Conservation (phyloP, 140 eudicot species). For the Anethum foeniculum region DNA sequence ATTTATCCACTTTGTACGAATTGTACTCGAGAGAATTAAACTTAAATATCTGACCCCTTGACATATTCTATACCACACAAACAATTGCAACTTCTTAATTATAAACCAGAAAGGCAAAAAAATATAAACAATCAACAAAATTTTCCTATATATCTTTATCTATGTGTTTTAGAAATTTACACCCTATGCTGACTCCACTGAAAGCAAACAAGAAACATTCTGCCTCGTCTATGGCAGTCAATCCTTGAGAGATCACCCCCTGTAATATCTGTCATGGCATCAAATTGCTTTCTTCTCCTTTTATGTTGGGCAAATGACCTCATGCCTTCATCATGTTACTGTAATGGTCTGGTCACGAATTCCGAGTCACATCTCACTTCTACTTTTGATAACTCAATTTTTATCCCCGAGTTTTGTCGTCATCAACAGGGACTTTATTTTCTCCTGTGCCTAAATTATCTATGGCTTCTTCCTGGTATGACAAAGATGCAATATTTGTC, state of each 20-base stretch:
- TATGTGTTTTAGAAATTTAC: neutral
- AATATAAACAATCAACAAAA: neutral
- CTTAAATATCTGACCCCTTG: neutral
- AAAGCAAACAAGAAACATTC: neutral
- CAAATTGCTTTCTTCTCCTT: neutral
- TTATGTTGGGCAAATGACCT: neutral
- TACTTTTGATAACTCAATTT: constrained; percentile 4
- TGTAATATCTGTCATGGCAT: neutral
- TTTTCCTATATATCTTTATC: neutral
- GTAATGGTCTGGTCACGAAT: neutral
- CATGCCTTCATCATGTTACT: neutral
- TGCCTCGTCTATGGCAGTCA: neutral
- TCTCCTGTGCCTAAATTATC: constrained; percentile 3
- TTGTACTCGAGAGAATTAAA: neutral
- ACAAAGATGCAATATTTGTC: neutral
- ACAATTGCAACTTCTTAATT: neutral
- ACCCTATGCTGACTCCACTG: neutral
- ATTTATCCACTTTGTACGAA: neutral
- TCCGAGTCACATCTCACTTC: neutral
- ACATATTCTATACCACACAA: neutral
- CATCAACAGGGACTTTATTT: constrained; percentile 3
- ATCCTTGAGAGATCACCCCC: neutral
- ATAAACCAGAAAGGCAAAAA: neutral
- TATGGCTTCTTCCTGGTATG: constrained; percentile 14
- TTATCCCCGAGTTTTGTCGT: neutral